Base-by-base conservation (phyloP, 2,329 filamentous ascomycete genomes). In the Xylaria multiplex region DNA sequence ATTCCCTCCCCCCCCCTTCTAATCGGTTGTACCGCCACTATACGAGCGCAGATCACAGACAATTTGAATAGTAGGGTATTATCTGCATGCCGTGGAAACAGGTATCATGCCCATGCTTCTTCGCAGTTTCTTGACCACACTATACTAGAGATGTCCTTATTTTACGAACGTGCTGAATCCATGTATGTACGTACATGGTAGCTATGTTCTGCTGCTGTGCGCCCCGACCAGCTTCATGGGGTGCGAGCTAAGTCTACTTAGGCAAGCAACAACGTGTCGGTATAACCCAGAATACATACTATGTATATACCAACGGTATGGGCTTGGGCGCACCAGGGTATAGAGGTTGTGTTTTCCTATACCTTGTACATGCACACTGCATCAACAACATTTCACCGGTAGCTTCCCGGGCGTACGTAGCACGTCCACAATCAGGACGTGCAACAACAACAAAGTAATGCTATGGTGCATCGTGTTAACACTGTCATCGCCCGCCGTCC, bases 401-500 rank as follows among this genome's bases (percentile, higher is more conserved):
- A 40, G 42, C 22, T 48, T 53, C 14, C 49, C 59, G 27, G 55
- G 7, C 22, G 43, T 54, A 43, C 22, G 43, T 54, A 43, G 13
- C 42, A 42, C 46, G 43, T 49, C 48, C 46, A 19, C 24, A 43
- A 45, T 45, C 53, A 46, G 45, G 46, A 53, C 42, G 40, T 42
- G 19, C 53, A 22, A 50, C n/a, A 45, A 40, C 48, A 22, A 13
- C 19, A 19, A 19, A 19, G 19, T 19, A 19, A 9, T 27, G 16
- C 27, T 30, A 53, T 32, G 22, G 40, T 48, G 53, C 52, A 68
- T 66, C 55, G 50, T 65, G n/a, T 53, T 37, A 14, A 57, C 37
- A 35, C 60, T 61, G 61, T 58, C 65, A 64, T 68, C 60, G 49
- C 42, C 56, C 63, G 66, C 43, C 45, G 56, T 66, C 56, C 65